phyloP scores from a whole-genome alignment of 169 alveolate genomes.

The Babesia bovis region DNA sequence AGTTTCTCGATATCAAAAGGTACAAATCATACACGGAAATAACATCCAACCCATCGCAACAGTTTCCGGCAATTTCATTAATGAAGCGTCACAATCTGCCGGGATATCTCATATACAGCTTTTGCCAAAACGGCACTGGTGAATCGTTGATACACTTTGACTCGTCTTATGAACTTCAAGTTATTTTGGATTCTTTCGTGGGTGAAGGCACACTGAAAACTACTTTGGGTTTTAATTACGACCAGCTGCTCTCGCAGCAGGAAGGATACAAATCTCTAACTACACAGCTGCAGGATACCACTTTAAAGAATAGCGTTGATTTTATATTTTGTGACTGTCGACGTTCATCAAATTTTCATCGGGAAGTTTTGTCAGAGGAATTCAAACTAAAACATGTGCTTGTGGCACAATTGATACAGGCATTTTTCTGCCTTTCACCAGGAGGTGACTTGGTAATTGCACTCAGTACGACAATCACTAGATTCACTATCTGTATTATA shows the following conservation, averaged over 20 bases:
- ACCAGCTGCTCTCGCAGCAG: conserved; percentile 4
- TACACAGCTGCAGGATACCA: conserved; percentile 26
- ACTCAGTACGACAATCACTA: conserved; percentile 56
- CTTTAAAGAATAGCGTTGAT: conserved; percentile 29
- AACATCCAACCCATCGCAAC: conserved; percentile 48
- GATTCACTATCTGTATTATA: conserved; percentile 70
- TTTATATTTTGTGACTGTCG: conserved; percentile 50
- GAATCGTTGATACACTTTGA: conserved; percentile 24
- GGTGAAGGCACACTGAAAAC: conserved; percentile 52
- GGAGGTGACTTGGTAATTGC: conserved; percentile 71
- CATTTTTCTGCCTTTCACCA: conserved; percentile 56
- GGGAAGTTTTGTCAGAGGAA: conserved; percentile 49
- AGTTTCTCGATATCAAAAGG: conserved; percentile 11
- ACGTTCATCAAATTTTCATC: conserved; percentile 4
- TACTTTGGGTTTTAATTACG: conserved; percentile 49
- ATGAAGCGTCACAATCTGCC: conserved; percentile 48
- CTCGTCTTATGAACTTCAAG: conserved; percentile 47
- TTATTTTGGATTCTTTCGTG: conserved; percentile 39
- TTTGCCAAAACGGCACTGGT: neutral
- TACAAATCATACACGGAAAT: conserved; percentile 53
- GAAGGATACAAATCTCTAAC: conserved; percentile 40
- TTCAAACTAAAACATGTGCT: conserved; percentile 27
- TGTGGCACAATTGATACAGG: conserved; percentile 67
- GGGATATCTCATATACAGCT: conserved; percentile 50
- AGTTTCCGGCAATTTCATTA: conserved; percentile 58